phyloP scores from a whole-genome alignment of 2,329 filamentous ascomycete genomes.

The Onygena corvina region DNA sequence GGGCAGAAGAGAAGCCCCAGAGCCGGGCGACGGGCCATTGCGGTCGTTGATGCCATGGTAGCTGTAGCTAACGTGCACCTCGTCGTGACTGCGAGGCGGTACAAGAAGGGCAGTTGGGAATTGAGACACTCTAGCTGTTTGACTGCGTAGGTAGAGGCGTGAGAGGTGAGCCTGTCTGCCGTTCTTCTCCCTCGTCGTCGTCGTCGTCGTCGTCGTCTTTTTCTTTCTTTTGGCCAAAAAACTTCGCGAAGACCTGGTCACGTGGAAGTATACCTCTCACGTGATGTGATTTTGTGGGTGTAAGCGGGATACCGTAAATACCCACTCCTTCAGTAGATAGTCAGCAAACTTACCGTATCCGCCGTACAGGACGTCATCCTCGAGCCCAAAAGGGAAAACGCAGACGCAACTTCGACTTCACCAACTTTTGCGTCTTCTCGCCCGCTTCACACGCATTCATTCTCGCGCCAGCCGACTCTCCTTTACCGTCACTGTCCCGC shows the following conservation, averaged over 20 bases:
- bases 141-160: background rate
- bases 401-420: background rate
- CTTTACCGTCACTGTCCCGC: too few relatives aligned
- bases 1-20: slow-evolving; percentile 30
- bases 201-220: background rate
- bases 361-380: background rate
- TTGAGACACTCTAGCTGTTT: background rate
- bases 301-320: background rate
- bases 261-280: background rate
- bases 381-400: background rate
- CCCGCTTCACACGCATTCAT: too few relatives aligned
- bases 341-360: background rate
- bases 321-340: too few relatives aligned
- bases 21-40: slow-evolving; percentile 25
- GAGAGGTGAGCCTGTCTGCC: background rate
- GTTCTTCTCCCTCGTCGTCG: background rate
- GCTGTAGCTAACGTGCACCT: background rate
- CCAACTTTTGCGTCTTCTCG: too few relatives aligned
- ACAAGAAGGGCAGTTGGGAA: background rate
- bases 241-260: background rate
- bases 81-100: background rate
- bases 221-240: background rate
- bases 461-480: too few relatives aligned
- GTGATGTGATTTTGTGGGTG: background rate
- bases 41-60: slow-evolving; percentile 23